Evolutionary conservation across 2,329 filamentous ascomycete species (phyloP), one percentile per base, ranked within the genome.

Genomic region (Epichloe aotearoae): DNA sequence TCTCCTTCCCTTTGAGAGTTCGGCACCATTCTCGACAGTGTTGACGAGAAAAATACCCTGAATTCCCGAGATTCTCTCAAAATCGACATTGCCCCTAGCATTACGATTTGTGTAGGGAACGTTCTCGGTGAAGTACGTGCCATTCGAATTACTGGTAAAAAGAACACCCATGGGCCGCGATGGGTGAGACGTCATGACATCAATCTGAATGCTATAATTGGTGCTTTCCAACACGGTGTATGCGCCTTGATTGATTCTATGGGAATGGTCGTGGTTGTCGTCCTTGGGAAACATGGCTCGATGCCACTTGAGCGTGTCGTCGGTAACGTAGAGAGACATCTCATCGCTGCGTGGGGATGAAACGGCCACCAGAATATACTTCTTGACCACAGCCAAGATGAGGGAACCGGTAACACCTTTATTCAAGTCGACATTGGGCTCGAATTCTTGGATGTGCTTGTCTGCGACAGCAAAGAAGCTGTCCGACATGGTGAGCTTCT

Each of bases 171-270:
- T 91, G 0, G 84, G 79, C 38, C 77, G 79, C 1, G 75, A 77
- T 12, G 76, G 76, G 43, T 71, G 73, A 39, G 73, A 73, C 1
- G 84, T 88, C 77, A 91, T 83, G 55, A 97, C 90, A 66, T 97
- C 90, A 50, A 98, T 82, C 68, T 97, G 91, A 59, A 98, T 89
- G 71, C 91, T 96, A 72, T 98, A 96, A 63, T 95, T 91, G 41
- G 93, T 97, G 61, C 90, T 93, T 69, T 97, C 91, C 40, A 98
- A 76, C 46, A 98, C 79, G 0, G 93, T 98, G 66, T 96, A 98
- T 3, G 87, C 88, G 63, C 91, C 80, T 64, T 95, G 85, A 54
- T 88, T 77, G 60, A 90, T 68, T 46, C 62, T 66, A 53, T 73
- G 70, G 41, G 75, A 87, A 65, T 95, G 89, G 54, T 88, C 84